These are phyloP conservation scores for Rhodotorula sphaerocarpa DNA, from an alignment of 768 basidiomycete genomes.

Conservation along the genomic window DNA sequence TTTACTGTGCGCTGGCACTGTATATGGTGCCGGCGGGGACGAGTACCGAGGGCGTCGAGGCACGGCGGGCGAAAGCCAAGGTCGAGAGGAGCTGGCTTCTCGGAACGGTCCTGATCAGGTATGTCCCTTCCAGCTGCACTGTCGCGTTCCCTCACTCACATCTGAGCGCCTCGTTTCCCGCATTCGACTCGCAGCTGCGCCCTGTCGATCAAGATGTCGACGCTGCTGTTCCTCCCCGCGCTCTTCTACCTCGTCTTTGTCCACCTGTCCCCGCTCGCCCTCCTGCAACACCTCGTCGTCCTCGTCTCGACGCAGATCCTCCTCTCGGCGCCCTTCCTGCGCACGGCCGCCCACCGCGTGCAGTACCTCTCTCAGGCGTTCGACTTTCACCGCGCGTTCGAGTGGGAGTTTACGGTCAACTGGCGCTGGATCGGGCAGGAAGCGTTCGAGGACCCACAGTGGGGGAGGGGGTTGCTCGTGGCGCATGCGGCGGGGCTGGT, in stretches of 20 bases:
- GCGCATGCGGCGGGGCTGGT: slow-evolving; percentile 58
- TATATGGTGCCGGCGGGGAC: slow-evolving; percentile 41
- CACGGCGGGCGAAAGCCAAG: slow-evolving; percentile 43
- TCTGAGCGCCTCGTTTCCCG: slow-evolving; percentile 5
- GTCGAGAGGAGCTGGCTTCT: slow-evolving; percentile 49
- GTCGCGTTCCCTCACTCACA: background rate
- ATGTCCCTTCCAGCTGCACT: slow-evolving; percentile 29
- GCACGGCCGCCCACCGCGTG: slow-evolving; percentile 50
- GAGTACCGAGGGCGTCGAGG: slow-evolving; percentile 39
- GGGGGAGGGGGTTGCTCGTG: slow-evolving; percentile 59
- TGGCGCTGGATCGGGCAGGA: slow-evolving; percentile 76
- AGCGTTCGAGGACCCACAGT: slow-evolving; percentile 59
- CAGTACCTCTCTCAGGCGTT: slow-evolving; percentile 72
- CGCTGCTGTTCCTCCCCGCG: slow-evolving; percentile 80
- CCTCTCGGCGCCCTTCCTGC: slow-evolving; percentile 55
- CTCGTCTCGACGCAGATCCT: slow-evolving; percentile 40
- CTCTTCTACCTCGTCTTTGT: slow-evolving; percentile 60
- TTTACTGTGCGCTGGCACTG: slow-evolving; percentile 56
- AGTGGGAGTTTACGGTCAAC: slow-evolving; percentile 96
- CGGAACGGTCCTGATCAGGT: slow-evolving; percentile 69
- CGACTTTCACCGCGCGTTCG: slow-evolving; percentile 75
- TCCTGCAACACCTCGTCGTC: slow-evolving; percentile 30
- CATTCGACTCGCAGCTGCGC: slow-evolving; percentile 52
- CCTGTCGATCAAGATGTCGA: slow-evolving; percentile 90
- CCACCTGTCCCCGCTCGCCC: slow-evolving; percentile 38